phyloP scores from a whole-genome alignment of 345 rosid genomes.

The Carallia brachiata region DNA sequence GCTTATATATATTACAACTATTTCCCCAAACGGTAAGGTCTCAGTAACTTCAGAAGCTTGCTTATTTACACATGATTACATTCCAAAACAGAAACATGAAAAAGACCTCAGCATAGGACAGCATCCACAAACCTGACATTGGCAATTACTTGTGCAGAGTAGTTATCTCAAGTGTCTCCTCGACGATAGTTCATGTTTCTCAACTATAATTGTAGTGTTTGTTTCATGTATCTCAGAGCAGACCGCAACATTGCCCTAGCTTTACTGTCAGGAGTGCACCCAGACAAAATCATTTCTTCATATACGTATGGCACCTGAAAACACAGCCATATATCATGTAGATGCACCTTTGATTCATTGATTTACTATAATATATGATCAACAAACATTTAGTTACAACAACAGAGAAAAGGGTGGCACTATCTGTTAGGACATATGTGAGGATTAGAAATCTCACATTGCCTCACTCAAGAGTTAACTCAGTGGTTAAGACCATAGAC shows the following conservation, averaged over 20 bases:
- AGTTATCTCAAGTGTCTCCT: conserved; percentile 4
- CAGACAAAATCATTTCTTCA: conserved; percentile 87
- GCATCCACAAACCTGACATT: conserved; percentile 27
- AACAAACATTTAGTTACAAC: no score
- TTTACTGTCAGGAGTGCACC: conserved; percentile 86
- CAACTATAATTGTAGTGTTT: conserved; percentile 43
- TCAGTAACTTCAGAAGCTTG: neutral
- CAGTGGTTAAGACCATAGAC: no score
- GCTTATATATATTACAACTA: no score
- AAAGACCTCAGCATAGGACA: neutral
- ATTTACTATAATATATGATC: neutral
- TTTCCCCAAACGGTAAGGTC: neutral
- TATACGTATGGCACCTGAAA: conserved; percentile 86
- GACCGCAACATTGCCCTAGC: conserved; percentile 95
- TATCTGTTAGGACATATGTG: no score
- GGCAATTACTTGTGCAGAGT: neutral
- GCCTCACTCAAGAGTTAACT: no score
- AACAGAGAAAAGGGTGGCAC: no score
- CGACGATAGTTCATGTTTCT: conserved; percentile 11
- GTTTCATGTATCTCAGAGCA: conserved; percentile 89
- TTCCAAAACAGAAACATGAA: neutral
- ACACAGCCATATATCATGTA: neutral
- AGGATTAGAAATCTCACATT: no score
- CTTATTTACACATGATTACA: neutral
- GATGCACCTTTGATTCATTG: neutral